Conservation (phyloP, 345 rosid species). For the Lenwebbia sp. region DNA sequence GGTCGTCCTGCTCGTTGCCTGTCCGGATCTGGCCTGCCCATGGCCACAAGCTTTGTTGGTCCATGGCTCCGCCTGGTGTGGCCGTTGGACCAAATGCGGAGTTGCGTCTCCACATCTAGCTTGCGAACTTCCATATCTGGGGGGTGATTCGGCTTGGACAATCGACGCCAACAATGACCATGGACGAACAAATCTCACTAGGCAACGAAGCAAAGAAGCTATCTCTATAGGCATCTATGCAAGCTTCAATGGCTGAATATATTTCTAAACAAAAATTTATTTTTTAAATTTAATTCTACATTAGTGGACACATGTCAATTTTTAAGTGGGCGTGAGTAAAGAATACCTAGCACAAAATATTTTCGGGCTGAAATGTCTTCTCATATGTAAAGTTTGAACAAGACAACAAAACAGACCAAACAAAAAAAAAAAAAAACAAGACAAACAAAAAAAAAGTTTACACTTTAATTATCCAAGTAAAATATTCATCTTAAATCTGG, state of each 20-base stretch:
- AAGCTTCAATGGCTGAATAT: neutral
- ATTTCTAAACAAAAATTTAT: neutral
- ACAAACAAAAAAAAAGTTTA: too few relatives aligned
- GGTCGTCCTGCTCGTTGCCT: neutral
- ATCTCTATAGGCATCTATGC: neutral
- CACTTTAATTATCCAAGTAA: neutral
- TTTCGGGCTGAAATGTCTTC: neutral
- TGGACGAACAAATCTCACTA: neutral
- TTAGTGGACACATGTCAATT: neutral
- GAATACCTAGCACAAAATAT: too few relatives aligned
- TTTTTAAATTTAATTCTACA: neutral
- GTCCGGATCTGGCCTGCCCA: neutral
- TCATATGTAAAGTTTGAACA: neutral
- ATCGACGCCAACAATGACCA: accelerated
- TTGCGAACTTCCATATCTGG: neutral
- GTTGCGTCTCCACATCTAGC: neutral
- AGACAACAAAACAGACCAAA: neutral
- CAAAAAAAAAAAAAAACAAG: too few relatives aligned
- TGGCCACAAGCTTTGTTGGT: neutral
- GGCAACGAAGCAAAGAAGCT: neutral
- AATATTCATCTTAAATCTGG: neutral
- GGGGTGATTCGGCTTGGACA: neutral
- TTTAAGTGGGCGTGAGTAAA: neutral
- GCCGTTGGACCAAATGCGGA: neutral
- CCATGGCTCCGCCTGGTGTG: neutral